Conservation (phyloP, 306 rosid species). For the Casuarina equisetifolia region DNA sequence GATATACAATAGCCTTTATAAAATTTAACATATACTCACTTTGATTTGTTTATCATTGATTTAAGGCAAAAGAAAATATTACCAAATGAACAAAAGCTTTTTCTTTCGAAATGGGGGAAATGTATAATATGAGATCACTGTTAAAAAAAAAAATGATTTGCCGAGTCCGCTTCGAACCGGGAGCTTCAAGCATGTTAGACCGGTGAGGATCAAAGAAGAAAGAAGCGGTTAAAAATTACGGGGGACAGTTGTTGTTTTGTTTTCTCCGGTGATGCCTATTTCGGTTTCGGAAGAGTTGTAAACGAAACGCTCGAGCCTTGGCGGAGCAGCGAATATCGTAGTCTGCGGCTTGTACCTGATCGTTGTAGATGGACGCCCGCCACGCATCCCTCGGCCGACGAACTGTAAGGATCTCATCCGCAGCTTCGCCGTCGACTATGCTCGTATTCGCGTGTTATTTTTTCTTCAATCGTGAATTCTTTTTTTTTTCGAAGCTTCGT, state of each 20-base stretch:
- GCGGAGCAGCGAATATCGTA: neutral
- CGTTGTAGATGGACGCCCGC: constrained; percentile 62
- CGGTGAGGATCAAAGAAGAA: too few relatives aligned
- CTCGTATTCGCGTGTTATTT: constrained; percentile 1
- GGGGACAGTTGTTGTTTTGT: neutral
- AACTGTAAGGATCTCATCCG: constrained; percentile 46
- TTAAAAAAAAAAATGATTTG: neutral
- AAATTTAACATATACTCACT: too few relatives aligned
- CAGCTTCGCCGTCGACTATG: neutral
- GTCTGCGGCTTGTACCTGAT: neutral
- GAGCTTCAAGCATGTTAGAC: constrained; percentile 56
- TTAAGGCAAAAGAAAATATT: neutral
- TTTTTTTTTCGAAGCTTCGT: neutral
- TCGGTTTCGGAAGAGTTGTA: neutral
- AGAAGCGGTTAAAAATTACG: neutral
- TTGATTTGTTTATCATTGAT: neutral
- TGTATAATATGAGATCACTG: neutral
- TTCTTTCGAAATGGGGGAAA: neutral
- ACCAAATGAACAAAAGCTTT: neutral
- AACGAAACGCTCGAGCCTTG: neutral
- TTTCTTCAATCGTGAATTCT: neutral
- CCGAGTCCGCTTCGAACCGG: constrained; percentile 42
- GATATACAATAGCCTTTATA: too few relatives aligned
- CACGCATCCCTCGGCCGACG: constrained; percentile 88
- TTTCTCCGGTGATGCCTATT: neutral